Conservation (phyloP, 352 stramenopile species). For the Phytophthora gonapodyides region DNA sequence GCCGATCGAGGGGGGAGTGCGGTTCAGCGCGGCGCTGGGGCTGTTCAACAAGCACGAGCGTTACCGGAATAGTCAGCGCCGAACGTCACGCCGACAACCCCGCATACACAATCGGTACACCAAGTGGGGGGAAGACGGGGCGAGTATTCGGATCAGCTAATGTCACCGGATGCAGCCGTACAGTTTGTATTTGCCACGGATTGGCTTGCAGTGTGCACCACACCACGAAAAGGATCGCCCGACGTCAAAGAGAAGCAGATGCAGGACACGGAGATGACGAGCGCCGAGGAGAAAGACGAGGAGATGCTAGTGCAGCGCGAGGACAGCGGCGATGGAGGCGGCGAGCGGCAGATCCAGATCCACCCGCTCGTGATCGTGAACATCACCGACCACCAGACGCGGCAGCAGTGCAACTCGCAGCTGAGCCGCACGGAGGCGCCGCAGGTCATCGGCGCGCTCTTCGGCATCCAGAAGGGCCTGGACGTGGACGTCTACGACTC, state of each 20-base stretch:
- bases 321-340: conserved; percentile 47
- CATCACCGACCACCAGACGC: conserved; percentile 95
- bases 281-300: conserved; percentile 44
- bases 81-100: conserved; percentile 31
- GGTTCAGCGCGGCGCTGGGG: conserved; percentile 13
- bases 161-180: background rate
- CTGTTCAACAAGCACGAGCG: conserved; percentile 30
- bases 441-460: conserved; percentile 90
- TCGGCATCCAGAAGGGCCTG: conserved; percentile 89
- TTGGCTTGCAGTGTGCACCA: background rate
- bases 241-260: conserved; percentile 29
- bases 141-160: background rate
- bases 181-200: background rate
- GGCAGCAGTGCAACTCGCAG: conserved; percentile 69
- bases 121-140: background rate
- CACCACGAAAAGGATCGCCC: conserved; percentile 21
- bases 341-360: conserved; percentile 75
- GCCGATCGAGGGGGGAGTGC: conserved; percentile 13
- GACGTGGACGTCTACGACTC: conserved; percentile 86
- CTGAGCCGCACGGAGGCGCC: conserved; percentile 46
- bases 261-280: conserved; percentile 71
- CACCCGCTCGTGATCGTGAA: conserved; percentile 94
- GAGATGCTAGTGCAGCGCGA: conserved; percentile 52
- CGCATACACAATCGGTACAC: conserved; percentile 22
- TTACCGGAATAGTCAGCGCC: conserved; percentile 45